Evolutionary conservation across 768 basidiomycete species (phyloP).

Genomic region (Kwoniella bestiolae): DNA sequence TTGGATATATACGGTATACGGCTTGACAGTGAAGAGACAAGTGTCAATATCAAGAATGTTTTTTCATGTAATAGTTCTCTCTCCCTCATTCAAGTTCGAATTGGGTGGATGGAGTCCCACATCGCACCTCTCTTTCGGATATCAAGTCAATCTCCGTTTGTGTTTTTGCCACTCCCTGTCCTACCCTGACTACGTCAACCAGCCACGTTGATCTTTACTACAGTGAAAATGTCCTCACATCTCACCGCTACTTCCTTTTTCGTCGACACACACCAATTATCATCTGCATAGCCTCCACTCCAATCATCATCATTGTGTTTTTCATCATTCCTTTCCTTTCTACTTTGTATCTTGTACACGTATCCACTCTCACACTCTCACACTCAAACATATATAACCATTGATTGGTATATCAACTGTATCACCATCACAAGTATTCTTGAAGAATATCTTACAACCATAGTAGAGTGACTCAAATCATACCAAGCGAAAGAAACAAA

Average conservation of each 20-base stretch:
- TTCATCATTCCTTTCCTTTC: conserved; percentile 1
- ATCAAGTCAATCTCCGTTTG: background rate
- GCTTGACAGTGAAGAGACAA: background rate
- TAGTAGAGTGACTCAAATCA: conserved; percentile 1
- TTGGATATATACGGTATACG: background rate
- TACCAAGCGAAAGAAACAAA: background rate
- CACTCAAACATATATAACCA: background rate
- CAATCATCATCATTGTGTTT: background rate
- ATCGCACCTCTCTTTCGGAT: background rate
- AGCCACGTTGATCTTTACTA: background rate
- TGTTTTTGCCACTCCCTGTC: too few species aligned
- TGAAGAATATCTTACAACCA: conserved; percentile 6
- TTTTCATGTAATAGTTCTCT: too few species aligned
- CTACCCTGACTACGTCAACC: background rate
- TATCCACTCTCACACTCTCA: conserved; percentile 11
- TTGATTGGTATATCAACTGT: conserved; percentile 14
- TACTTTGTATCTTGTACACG: too few species aligned
- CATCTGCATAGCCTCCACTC: background rate
- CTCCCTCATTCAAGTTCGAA: too few species aligned
- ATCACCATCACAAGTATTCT: conserved; percentile 1
- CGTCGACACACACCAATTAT: background rate
- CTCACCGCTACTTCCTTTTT: conserved; percentile 4
- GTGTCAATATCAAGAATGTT: background rate
- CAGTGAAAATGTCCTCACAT: background rate
- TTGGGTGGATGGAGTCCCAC: background rate